Evolutionary conservation across 1,284 basidiomycete species (phyloP).

Genomic region (Fomitopsis palustris): DNA sequence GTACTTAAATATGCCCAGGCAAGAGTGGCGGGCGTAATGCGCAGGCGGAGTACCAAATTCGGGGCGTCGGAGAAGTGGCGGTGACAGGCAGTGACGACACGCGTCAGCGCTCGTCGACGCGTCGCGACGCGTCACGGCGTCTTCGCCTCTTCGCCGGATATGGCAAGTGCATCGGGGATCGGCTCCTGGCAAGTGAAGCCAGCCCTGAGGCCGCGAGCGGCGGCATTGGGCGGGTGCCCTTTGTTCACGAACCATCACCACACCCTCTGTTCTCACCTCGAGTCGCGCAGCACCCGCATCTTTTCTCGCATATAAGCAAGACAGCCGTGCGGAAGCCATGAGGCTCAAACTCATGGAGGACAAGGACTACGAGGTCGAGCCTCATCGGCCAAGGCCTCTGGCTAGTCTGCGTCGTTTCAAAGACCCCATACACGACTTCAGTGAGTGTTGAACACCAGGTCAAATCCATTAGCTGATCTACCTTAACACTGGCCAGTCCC

Average conservation of each 20-base stretch:
- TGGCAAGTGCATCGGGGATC: background rate
- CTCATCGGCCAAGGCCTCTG: background rate
- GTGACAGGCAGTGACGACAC: too few species aligned
- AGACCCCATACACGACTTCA: conserved; percentile 47
- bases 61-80: too few species aligned
- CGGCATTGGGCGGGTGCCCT: background rate
- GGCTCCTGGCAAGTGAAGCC: background rate
- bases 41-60: too few species aligned
- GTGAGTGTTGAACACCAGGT: conserved; percentile 29
- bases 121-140: background rate
- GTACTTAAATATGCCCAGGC: too few species aligned
- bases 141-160: background rate
- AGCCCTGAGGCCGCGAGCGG: background rate
- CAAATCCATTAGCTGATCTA: background rate
- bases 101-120: background rate
- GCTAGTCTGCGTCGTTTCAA: conserved; percentile 28
- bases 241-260: background rate
- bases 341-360: conserved; percentile 5
- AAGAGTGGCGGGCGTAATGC: too few species aligned
- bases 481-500: conserved; percentile 24
- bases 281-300: background rate
- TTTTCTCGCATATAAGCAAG: background rate
- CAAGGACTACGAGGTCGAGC: conserved; percentile 4
- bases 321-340: conserved; percentile 1
- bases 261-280: background rate